These are phyloP conservation scores for Rhodotorula sp. DNA, from an alignment of 1,284 basidiomycete species.

Conservation along the genomic window DNA sequence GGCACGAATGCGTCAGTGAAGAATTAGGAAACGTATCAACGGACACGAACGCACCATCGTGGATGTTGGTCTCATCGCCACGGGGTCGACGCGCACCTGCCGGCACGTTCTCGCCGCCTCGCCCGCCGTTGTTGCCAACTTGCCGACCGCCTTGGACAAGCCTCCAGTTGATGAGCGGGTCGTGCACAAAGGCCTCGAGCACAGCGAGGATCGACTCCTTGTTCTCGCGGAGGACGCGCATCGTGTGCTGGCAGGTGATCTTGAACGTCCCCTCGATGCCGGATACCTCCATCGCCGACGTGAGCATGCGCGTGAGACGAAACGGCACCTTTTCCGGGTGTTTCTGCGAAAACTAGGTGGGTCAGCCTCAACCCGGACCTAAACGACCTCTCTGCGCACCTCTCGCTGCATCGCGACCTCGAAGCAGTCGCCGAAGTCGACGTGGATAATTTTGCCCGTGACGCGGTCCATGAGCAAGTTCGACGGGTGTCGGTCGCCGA, in stretches of 20 bases:
- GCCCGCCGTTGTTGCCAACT: constrained; percentile 40
- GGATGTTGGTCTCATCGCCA: constrained; percentile 45
- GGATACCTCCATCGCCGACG: constrained; percentile 98
- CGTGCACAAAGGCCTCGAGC: constrained; percentile 74
- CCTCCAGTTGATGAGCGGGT: constrained; percentile 61
- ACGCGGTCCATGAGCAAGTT: constrained; percentile 90
- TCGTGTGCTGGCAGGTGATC: constrained; percentile 88
- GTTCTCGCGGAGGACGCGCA: constrained; percentile 94
- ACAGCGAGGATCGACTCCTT: constrained; percentile 98
- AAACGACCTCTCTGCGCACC: constrained; percentile 13
- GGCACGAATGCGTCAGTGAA: neutral
- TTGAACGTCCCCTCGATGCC: constrained; percentile 98
- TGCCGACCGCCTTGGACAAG: constrained; percentile 48
- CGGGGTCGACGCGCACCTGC: constrained; percentile 43
- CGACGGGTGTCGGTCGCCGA: constrained; percentile 98
- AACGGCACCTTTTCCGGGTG: constrained; percentile 99
- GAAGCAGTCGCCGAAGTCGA: constrained; percentile 72
- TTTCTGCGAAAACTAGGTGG: constrained; percentile 62
- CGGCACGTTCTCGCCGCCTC: constrained; percentile 48
- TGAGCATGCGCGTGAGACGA: constrained; percentile 96
- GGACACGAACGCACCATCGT: constrained; percentile 32
- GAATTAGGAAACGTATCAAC: too few relatives aligned
- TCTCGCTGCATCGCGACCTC: constrained; percentile 51
- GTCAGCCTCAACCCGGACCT: neutral
- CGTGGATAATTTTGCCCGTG: constrained; percentile 93